Evolutionary conservation across 371 early-diverging fungal genomes (phyloP).

Genomic region (Blastocladiella emersonii): DNA sequence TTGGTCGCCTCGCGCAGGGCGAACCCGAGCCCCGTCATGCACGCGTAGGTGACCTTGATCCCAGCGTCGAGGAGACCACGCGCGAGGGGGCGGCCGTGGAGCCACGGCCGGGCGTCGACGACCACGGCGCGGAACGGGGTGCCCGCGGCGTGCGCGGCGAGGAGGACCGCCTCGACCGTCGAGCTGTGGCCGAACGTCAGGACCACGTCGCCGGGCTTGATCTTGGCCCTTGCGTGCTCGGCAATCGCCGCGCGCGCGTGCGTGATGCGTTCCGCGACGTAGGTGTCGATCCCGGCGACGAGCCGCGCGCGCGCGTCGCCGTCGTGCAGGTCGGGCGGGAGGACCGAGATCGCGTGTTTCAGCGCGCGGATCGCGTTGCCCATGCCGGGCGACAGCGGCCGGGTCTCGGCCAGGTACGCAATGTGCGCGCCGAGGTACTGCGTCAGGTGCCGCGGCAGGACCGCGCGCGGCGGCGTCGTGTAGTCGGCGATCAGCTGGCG

Average conservation of each 20-base stretch:
- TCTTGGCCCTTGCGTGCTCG: conserved; percentile 65
- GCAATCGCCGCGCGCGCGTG: conserved; percentile 70
- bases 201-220: conserved; percentile 87
- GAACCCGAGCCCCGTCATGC: conserved; percentile 44
- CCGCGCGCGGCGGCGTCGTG: conserved; percentile 63
- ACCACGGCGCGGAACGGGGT: conserved; percentile 77
- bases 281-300: conserved; percentile 61
- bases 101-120: conserved; percentile 77
- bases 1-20: conserved; percentile 77
- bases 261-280: conserved; percentile 79
- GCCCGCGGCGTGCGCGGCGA: conserved; percentile 58
- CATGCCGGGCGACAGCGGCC: conserved; percentile 89
- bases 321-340: conserved; percentile 62
- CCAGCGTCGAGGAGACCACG: background rate
- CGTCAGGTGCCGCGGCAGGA: conserved; percentile 69
- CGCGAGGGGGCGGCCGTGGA: conserved; percentile 47
- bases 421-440: conserved; percentile 77
- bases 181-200: conserved; percentile 81
- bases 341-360: conserved; percentile 65
- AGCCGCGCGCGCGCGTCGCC: conserved; percentile 54
- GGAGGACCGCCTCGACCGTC: conserved; percentile 56
- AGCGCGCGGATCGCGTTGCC: conserved; percentile 83
- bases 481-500: conserved; percentile 85
- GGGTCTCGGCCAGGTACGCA: conserved; percentile 61
- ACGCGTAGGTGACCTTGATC: conserved; percentile 60